phyloP scores from a whole-genome alignment of 768 basidiomycete genomes.

The Serendipita sp. region DNA sequence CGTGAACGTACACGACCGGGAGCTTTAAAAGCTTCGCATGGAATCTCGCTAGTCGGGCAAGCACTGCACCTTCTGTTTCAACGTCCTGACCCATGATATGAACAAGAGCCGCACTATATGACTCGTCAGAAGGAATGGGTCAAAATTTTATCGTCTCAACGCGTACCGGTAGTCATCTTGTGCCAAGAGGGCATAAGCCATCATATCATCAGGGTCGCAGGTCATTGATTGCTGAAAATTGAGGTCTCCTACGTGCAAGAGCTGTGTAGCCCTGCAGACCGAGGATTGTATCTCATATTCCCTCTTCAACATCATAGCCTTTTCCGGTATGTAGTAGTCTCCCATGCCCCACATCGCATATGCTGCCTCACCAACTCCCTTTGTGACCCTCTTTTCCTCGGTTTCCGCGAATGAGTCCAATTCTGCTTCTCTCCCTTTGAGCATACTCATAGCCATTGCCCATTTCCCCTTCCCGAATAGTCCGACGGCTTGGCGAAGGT shows the following conservation, averaged over 20 bases:
- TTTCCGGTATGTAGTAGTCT: not conserved
- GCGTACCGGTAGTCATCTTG: not conserved
- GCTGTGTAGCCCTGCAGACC: not conserved
- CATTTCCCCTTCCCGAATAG: not conserved
- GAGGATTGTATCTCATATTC: not conserved
- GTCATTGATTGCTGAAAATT: not conserved
- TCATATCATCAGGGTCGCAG: not conserved
- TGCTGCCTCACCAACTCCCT: not conserved
- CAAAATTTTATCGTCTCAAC: not conserved
- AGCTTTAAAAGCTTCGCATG: not conserved
- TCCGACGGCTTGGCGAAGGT: not conserved
- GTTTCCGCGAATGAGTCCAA: not conserved
- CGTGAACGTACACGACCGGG: not conserved
- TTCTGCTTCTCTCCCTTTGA: not conserved
- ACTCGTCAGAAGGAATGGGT: not conserved
- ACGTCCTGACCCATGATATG: not conserved
- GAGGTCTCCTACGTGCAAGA: not conserved
- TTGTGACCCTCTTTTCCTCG: not conserved
- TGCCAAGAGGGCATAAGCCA: not conserved
- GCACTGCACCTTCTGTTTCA: not conserved
- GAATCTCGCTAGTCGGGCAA: not conserved
- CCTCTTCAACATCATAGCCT: not conserved
- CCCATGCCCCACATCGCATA: not conserved
- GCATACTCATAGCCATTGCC: conserved; percentile 1
- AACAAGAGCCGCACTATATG: not conserved